Evolutionary conservation across 306 rosid species (phyloP).

Genomic region (Lupinus albus): DNA sequence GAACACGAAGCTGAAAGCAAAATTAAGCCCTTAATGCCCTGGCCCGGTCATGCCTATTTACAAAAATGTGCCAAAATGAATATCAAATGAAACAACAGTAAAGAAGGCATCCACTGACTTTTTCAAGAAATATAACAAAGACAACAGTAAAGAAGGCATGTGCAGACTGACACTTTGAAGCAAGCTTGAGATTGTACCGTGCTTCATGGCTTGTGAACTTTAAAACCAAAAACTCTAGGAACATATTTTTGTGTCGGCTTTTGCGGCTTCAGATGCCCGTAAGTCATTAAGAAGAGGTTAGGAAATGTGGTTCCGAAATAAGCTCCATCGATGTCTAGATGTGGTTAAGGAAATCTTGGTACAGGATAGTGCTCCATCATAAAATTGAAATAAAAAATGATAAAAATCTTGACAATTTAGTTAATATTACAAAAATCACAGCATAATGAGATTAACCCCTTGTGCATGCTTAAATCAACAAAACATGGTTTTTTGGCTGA

Average conservation of each 20-base stretch:
- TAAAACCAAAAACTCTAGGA: slow-evolving; percentile 79
- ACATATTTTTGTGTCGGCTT: slow-evolving; percentile 62
- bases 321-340: slow-evolving; percentile 71
- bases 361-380: slow-evolving; percentile 21
- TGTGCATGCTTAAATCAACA: too few relatives aligned
- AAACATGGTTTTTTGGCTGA: too few relatives aligned
- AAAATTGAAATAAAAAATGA: neutral
- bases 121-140: slow-evolving; percentile 26
- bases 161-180: slow-evolving; percentile 24
- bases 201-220: slow-evolving; percentile 63
- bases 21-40: slow-evolving; percentile 30
- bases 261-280: slow-evolving; percentile 71
- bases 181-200: slow-evolving; percentile 39
- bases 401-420: neutral
- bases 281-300: slow-evolving; percentile 67
- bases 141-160: slow-evolving; percentile 30
- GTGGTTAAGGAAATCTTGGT: slow-evolving; percentile 43
- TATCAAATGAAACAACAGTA: too few relatives aligned
- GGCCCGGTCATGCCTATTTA: slow-evolving; percentile 31
- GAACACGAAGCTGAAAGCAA: slow-evolving; percentile 34
- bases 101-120: slow-evolving; percentile 27
- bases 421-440: neutral
- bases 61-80: slow-evolving; percentile 27
- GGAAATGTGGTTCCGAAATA: slow-evolving; percentile 80
- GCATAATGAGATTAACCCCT: too few relatives aligned